These are phyloP conservation scores for Kwoniella sp. DNA, from an alignment of 768 basidiomycete genomes.

Conservation along the genomic window DNA sequence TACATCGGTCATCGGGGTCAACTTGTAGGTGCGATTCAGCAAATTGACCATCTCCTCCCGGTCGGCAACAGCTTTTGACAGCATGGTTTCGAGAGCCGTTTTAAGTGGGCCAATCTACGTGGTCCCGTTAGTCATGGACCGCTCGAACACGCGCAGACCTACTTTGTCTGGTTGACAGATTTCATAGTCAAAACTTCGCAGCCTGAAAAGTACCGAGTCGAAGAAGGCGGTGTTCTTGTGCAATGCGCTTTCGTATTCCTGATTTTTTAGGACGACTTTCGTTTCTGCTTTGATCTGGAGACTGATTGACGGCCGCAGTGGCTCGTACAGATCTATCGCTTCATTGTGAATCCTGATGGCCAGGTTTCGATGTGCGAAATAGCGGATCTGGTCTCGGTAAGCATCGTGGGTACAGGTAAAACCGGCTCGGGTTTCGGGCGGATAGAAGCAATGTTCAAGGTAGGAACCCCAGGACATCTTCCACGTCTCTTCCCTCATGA, in stretches of 20 bases:
- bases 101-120: conserved; percentile 32
- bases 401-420: conserved; percentile 92
- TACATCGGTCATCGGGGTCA: conserved; percentile 76
- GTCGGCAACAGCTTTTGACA: conserved; percentile 64
- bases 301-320: conserved; percentile 81
- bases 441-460: conserved; percentile 92
- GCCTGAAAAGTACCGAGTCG: conserved; percentile 52
- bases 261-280: conserved; percentile 82
- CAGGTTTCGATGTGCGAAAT: conserved; percentile 65
- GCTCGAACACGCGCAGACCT: not conserved
- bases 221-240: conserved; percentile 60
- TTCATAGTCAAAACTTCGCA: conserved; percentile 44
- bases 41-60: conserved; percentile 65
- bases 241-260: conserved; percentile 76
- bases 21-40: conserved; percentile 74
- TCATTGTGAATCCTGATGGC: conserved; percentile 74
- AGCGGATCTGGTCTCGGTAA: conserved; percentile 85
- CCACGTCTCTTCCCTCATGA: conserved; percentile 88
- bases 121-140: not conserved
- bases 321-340: conserved; percentile 72
- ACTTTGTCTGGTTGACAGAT: conserved; percentile 45
- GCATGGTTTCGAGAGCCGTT: conserved; percentile 53
- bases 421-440: conserved; percentile 72
- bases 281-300: conserved; percentile 81
- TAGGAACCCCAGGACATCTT: conserved; percentile 93